Base-by-base conservation (phyloP, 306 rosid species). In the Citrullus amarus region DNA sequence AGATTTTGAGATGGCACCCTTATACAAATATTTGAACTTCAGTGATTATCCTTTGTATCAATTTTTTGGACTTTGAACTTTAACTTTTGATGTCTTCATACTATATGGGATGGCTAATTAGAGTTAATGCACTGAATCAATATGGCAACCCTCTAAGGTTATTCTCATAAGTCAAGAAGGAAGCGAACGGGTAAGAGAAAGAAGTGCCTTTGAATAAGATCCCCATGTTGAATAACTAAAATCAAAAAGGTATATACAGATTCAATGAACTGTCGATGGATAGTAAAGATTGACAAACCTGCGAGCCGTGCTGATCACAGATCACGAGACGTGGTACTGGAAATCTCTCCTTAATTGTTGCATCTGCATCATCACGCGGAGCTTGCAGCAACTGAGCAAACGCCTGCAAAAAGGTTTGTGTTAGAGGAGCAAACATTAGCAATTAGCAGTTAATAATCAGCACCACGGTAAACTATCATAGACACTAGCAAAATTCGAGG, bases 301-400 rank as follows among this genome's bases (percentile, higher is more conserved):
- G 99, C 71, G 99, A 95, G 65, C 98, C 97, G 81, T 95, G 86
- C 90, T 95, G 99, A 84, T 95, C 99, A 76, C 99, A 95, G 68
- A 95, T 85, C 79, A 95, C 99, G 58, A 95, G 74, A 78, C 99
- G 99, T 80, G 99, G 97, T 38, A 90, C 96, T 20, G 99, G 98
- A 88, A 95, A 92, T 83, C 97, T 92, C 85, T 92, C 97, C 86
- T 89, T 92, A 20, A 78, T 86, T 79, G 93, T 90, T 80, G 82
- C 76, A 84, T 91, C 93, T 25, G 92, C 82, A 85, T 95, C 97
- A 18, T 90, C 93, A 12, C 36, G 88, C 36, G 99, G 97, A 81
- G 96, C 93, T 89, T 76, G 93, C 57, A 95, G 88, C 90, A 95
- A 85, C 79, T 83, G 92, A 63, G 99, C 93, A 84, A 95, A 95